These are phyloP conservation scores for Kalanchoe fedtschenkoi DNA, from an alignment of 164 flowering plant species.

Conservation along the genomic window DNA sequence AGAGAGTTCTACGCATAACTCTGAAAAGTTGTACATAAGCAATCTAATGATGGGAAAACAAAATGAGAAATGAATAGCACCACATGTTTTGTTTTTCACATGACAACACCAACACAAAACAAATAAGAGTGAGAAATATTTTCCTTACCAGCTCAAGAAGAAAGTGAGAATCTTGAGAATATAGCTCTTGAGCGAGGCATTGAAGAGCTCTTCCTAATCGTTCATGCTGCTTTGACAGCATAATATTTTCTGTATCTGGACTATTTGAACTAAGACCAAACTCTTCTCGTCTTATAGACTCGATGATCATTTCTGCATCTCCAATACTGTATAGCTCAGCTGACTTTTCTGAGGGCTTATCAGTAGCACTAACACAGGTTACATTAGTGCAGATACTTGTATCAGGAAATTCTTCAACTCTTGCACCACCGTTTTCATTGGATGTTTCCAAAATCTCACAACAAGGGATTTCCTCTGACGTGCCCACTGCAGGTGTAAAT, in stretches of 20 bases:
- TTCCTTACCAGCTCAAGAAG: slow-evolving; percentile 81
- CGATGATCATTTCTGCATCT: slow-evolving; percentile 48
- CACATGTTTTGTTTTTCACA: neutral
- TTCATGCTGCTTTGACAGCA: slow-evolving; percentile 93
- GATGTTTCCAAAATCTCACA: neutral
- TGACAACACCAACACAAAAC: neutral
- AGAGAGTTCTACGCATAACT: too few species aligned
- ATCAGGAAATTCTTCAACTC: neutral
- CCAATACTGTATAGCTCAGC: slow-evolving; percentile 11
- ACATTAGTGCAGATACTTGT: slow-evolving; percentile 8
- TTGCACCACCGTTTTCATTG: neutral
- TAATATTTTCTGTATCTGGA: slow-evolving; percentile 34
- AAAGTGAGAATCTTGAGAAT: slow-evolving; percentile 98
- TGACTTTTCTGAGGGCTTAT: neutral
- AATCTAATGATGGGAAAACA: too few species aligned
- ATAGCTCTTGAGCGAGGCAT: slow-evolving; percentile 88
- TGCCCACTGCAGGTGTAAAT: neutral
- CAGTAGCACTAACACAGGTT: slow-evolving; percentile 11
- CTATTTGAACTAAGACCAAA: slow-evolving; percentile 71
- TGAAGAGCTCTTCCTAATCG: slow-evolving; percentile 91
- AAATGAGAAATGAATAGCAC: neutral
- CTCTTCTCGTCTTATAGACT: slow-evolving; percentile 81
- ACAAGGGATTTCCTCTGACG: neutral
- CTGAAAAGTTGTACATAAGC: too few species aligned
- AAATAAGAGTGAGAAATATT: neutral